Evolutionary conservation across 306 rosid species (phyloP), one percentile per base, ranked within the genome.

Genomic region (Morella rubra): DNA sequence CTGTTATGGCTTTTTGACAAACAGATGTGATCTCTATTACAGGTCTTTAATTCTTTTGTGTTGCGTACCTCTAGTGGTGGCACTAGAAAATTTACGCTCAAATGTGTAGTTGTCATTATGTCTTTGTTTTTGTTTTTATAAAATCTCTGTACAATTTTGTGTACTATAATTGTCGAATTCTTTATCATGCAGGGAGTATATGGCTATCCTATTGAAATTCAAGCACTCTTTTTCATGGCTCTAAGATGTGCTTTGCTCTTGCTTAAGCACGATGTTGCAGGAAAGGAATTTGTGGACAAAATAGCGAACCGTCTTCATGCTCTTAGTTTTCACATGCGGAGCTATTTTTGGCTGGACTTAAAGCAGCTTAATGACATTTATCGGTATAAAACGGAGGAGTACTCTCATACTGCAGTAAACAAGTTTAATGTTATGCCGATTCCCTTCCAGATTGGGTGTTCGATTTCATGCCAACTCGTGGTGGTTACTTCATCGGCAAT

Each of bases 351-450:
- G 85, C 75, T 82, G 66, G 85, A 82, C 65, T 42, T 13, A 56
- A 82, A 82, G 85, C 81, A 82, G 59, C 85, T 82, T 58, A 82
- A 77, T 22, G 79, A 77, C n/a, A 82, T 82, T 45, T 80, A 80
- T 58, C 79, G 83, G 8, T 83, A 83, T 70, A 83, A 83, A 67
- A 83, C 86, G 10, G 86, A 83, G 83, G 83, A 83, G 64, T 83
- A 83, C 22, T 79, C 83, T 10, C 86, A 79, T 42, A 83, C 86
- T 2, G 86, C 86, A 5, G 81, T 83, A 5, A 83, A 83, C 80
- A 83, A 83, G 78, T 83, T 83, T 71, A 83, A 83, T 47, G 86
- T 83, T 44, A 83, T 83, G 74, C 86, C 86, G 86, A 79, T 64
- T 83, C 86, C 40, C 78, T 83, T 46, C 86, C 86, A 0, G 14